These are phyloP conservation scores for Rhizopogon vulgaris DNA, from an alignment of 768 basidiomycete genomes.

Conservation along the genomic window DNA sequence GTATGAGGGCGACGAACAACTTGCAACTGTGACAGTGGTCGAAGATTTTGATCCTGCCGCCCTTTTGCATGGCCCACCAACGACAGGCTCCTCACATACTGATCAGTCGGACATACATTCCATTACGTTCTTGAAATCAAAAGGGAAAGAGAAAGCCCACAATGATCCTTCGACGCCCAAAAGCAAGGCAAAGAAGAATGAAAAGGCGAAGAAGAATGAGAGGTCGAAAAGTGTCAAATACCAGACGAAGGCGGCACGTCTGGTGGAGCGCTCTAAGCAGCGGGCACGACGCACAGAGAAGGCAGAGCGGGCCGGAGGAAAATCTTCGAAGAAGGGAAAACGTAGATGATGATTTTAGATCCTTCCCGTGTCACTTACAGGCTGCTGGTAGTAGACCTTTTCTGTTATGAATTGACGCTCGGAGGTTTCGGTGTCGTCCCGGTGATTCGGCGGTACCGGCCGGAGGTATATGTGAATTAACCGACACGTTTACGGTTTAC, in stretches of 20 bases:
- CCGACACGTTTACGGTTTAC: slow-evolving; percentile 6
- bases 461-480: not conserved
- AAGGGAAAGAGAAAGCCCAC: slow-evolving; percentile 13
- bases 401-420: not conserved
- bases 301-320: slow-evolving; percentile 66
- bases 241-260: slow-evolving; percentile 65
- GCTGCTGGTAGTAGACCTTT: not conserved
- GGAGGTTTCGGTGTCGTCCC: not conserved
- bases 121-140: slow-evolving; percentile 2
- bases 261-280: slow-evolving; percentile 57
- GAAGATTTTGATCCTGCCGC: slow-evolving; percentile 83
- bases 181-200: slow-evolving; percentile 21
- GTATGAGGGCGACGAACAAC: slow-evolving; percentile 77
- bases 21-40: slow-evolving; percentile 86
- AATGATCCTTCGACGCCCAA: slow-evolving; percentile 10
- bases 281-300: slow-evolving; percentile 60
- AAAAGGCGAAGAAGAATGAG: slow-evolving; percentile 21
- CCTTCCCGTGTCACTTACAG: not conserved
- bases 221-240: slow-evolving; percentile 50
- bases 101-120: not conserved
- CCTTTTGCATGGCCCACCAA: slow-evolving; percentile 44
- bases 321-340: slow-evolving; percentile 37
- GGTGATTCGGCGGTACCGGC: not conserved
- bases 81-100: not conserved
- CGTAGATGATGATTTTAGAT: slow-evolving; percentile 6